Evolutionary conservation across 257 asterid genomes (phyloP).

Genomic region (Ballota nigra): DNA sequence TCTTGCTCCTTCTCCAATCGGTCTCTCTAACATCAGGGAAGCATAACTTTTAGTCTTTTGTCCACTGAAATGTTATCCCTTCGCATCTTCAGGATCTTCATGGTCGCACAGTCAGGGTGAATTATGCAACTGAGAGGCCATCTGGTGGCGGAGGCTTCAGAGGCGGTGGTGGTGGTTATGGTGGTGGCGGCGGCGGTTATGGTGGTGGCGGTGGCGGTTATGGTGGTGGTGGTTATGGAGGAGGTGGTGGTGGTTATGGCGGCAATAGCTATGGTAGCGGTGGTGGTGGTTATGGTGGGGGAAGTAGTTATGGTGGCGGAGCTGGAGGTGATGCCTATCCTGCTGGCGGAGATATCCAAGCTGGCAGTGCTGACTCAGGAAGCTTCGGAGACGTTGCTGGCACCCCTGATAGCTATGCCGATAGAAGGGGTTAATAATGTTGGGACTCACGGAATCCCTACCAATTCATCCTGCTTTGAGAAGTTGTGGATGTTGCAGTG

Average conservation of each 20-base stretch:
- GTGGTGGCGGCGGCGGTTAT: conserved; percentile 19
- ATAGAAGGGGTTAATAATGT: conserved; percentile 39
- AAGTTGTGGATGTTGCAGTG: conserved; percentile 12
- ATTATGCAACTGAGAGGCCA: conserved; percentile 66
- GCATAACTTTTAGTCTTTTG: background rate
- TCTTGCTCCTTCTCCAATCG: background rate
- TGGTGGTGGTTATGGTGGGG: conserved; percentile 20
- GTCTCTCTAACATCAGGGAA: background rate
- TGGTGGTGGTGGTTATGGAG: conserved; percentile 24
- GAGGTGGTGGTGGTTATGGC: conserved; percentile 20
- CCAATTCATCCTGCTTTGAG: background rate
- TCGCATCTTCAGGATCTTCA: conserved; percentile 58
- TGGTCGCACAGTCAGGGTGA: conserved; percentile 73
- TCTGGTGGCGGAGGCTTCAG: conserved; percentile 46
- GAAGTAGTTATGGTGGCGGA: conserved; percentile 6
- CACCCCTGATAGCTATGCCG: conserved; percentile 32
- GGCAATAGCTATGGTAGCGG: conserved; percentile 1
- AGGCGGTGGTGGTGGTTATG: conserved; percentile 15
- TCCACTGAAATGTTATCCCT: background rate
- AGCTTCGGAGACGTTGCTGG: conserved; percentile 21
- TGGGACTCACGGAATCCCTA: background rate
- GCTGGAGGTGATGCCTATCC: conserved; percentile 15
- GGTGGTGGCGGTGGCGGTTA: conserved; percentile 19
- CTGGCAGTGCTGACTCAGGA: conserved; percentile 27
- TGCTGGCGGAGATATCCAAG: conserved; percentile 23